These are phyloP conservation scores for Dacryopinax primogenitus DNA, from an alignment of 768 basidiomycete species.

Conservation along the genomic window DNA sequence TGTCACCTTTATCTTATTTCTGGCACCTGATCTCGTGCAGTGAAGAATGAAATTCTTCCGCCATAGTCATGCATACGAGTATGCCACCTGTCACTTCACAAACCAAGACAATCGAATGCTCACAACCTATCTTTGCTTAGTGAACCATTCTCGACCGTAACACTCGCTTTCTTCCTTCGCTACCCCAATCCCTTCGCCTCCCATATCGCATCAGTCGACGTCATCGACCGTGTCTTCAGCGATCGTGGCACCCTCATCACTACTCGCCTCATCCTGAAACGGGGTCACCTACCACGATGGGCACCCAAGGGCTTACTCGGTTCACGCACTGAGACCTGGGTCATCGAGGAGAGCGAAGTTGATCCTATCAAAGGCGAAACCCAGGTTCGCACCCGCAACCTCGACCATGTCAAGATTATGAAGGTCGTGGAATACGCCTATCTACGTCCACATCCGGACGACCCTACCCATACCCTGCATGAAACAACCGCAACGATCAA, in stretches of 20 bases:
- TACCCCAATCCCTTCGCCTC: constrained; percentile 92
- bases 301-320: constrained; percentile 70
- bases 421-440: constrained; percentile 64
- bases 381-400: constrained; percentile 68
- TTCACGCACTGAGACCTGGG: constrained; percentile 74
- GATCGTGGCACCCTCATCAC: constrained; percentile 65
- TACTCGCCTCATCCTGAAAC: constrained; percentile 83
- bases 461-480: constrained; percentile 42
- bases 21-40: not conserved
- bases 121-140: constrained; percentile 29
- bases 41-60: not conserved
- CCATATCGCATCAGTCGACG: constrained; percentile 91
- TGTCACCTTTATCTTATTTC: not conserved
- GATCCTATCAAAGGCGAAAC: constrained; percentile 69
- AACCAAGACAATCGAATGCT: constrained; percentile 5
- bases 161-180: constrained; percentile 85
- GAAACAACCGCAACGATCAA: constrained; percentile 74
- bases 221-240: constrained; percentile 69
- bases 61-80: constrained; percentile 1
- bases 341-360: constrained; percentile 88
- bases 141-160: constrained; percentile 87
- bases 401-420: constrained; percentile 92
- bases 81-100: not conserved
- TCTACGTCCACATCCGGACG: constrained; percentile 10
- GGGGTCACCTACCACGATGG: constrained; percentile 85